A percentile compares a stretch with the other conserved stretches of the same genome.
phyloP scores from a whole-genome alignment of 2,329 filamentous ascomycete species.

The Ophiostoma angusticollis region DNA sequence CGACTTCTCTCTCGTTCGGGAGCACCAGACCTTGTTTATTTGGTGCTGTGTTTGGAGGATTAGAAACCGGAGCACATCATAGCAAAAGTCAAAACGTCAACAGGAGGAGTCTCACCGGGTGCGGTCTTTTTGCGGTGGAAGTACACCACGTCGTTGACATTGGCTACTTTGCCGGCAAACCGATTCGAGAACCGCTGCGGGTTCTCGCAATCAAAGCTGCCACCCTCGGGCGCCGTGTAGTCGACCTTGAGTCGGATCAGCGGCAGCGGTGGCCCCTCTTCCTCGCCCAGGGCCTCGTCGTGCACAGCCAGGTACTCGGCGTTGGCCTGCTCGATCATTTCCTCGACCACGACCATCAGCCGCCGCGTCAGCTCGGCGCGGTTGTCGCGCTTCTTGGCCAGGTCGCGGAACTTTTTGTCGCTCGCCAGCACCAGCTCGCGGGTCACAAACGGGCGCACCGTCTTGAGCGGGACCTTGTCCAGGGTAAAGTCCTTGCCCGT shows the following conservation, averaged over 20 bases:
- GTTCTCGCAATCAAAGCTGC: conserved; percentile 82
- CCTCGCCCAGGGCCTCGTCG: conserved; percentile 39
- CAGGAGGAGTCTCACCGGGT: conserved; percentile 29
- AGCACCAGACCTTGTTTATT: conserved; percentile 41
- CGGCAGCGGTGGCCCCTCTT: conserved; percentile 58
- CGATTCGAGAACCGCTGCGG: conserved; percentile 91
- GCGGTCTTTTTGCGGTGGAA: conserved; percentile 81
- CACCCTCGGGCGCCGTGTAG: conserved; percentile 71
- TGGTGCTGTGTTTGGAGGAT: conserved; percentile 19
- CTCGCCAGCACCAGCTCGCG: conserved; percentile 66
- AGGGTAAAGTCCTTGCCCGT: conserved; percentile 70
- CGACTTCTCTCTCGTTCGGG: conserved; percentile 51
- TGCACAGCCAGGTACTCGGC: conserved; percentile 71
- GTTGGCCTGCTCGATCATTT: conserved; percentile 77
- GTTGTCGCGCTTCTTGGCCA: conserved; percentile 75
- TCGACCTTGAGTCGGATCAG: conserved; percentile 86
- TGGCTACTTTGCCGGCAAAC: conserved; percentile 82
- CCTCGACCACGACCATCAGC: conserved; percentile 66
- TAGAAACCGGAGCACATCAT: too few species aligned
- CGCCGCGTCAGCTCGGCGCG: conserved; percentile 65
- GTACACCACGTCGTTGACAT: conserved; percentile 84
- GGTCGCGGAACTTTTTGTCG: conserved; percentile 61
- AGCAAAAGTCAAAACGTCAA: too few species aligned
- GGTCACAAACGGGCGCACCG: conserved; percentile 83
- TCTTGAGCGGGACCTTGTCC: conserved; percentile 72